Conservation (phyloP, 805 yeast species). For the Pichia exigua region DNA sequence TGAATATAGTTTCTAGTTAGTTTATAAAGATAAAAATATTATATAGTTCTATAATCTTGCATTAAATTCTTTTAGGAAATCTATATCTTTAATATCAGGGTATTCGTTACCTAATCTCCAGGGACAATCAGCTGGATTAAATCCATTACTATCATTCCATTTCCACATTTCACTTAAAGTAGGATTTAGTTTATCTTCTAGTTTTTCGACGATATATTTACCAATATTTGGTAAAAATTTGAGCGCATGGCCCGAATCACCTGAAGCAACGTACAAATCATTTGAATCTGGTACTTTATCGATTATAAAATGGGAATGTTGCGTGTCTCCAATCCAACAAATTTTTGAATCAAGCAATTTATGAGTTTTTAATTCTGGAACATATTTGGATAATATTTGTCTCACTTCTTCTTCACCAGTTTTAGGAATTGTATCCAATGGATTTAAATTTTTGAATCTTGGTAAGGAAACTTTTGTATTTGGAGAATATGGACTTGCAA, state of each 20-base stretch:
- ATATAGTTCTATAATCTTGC: neutral
- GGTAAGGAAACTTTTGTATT: conserved; percentile 29
- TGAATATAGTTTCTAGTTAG: too few species aligned
- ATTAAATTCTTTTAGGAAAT: neutral
- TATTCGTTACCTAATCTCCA: neutral
- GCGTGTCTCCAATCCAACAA: conserved; percentile 19
- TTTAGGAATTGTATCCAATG: conserved; percentile 32
- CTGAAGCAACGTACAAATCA: conserved; percentile 17
- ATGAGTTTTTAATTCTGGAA: conserved; percentile 36
- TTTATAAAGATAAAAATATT: too few species aligned
- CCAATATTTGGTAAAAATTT: conserved; percentile 20
- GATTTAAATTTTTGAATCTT: conserved; percentile 27
- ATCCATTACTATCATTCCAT: neutral
- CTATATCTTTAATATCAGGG: neutral
- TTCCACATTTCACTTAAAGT: neutral
- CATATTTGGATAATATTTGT: conserved; percentile 24
- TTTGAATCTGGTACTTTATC: conserved; percentile 19
- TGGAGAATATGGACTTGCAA: conserved; percentile 14
- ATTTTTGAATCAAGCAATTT: conserved; percentile 20
- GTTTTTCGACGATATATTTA: conserved; percentile 11
- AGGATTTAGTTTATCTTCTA: conserved; percentile 4
- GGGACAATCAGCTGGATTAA: neutral
- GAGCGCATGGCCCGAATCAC: conserved; percentile 21
- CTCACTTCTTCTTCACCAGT: conserved; percentile 26
- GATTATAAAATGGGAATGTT: conserved; percentile 18